These are phyloP conservation scores for Musa troglodytarum DNA, from an alignment of 176 grass and related monocot species.

Conservation along the genomic window DNA sequence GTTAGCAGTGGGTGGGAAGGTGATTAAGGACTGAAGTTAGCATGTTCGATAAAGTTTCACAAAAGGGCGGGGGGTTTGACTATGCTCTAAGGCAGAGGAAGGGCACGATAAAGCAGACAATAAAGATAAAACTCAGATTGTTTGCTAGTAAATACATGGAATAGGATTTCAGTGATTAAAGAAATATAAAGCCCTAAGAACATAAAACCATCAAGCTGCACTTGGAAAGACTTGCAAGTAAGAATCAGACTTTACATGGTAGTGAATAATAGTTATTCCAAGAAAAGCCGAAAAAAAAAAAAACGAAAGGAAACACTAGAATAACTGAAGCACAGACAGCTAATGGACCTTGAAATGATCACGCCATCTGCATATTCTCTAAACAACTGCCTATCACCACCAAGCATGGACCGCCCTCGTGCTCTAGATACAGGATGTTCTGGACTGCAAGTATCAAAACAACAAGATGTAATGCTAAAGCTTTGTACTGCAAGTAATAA, in stretches of 20 bases:
- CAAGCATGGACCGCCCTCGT: conserved; percentile 69
- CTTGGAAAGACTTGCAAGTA: background rate
- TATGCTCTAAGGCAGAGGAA: too few species aligned
- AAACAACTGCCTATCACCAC: conserved; percentile 52
- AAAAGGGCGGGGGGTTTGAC: too few species aligned
- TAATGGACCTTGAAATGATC: conserved; percentile 86
- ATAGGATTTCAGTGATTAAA: too few species aligned
- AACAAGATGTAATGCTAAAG: background rate
- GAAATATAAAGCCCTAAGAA: too few species aligned
- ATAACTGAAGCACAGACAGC: conserved; percentile 14
- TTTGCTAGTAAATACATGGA: too few species aligned
- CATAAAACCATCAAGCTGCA: background rate
- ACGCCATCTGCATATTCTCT: conserved; percentile 43
- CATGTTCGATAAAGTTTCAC: too few species aligned
- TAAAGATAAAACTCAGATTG: too few species aligned
- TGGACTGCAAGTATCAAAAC: conserved; percentile 40
- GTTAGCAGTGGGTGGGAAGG: too few species aligned
- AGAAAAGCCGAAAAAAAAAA: background rate
- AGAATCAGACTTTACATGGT: background rate
- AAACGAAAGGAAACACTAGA: conserved; percentile 20
- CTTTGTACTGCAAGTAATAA: background rate
- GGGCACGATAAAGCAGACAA: too few species aligned
- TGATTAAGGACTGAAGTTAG: too few species aligned
- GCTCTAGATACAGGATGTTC: conserved; percentile 67
- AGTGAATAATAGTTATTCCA: background rate